A percentile compares a stretch with the other conserved stretches of the same genome.
Conservation (phyloP, 1,284 basidiomycete genomes). For the Neolentinus lepideus region DNA sequence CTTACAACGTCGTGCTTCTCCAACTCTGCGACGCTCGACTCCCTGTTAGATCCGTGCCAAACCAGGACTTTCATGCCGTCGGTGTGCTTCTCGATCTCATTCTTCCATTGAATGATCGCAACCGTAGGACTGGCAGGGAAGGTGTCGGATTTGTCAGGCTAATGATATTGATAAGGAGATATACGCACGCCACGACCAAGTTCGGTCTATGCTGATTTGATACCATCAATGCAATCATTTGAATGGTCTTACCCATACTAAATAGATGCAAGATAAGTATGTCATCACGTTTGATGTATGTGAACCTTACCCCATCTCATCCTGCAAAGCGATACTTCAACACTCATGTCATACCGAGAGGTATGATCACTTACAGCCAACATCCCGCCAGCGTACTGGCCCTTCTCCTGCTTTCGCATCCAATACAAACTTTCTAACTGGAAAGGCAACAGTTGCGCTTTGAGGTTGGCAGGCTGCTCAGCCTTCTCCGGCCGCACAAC, state of each 20-base stretch:
- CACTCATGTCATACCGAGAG: constrained; percentile 2
- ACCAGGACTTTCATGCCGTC: constrained; percentile 77
- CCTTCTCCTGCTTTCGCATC: constrained; percentile 93
- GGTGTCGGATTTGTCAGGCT: background rate
- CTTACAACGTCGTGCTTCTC: constrained; percentile 84
- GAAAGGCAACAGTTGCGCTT: constrained; percentile 67
- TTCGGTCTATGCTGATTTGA: constrained; percentile 78
- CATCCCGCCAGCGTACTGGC: constrained; percentile 89
- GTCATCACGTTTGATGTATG: constrained; percentile 5
- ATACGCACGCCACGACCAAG: constrained; percentile 80
- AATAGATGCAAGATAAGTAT: constrained; percentile 8
- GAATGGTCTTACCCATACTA: constrained; percentile 99
- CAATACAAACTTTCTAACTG: constrained; percentile 93
- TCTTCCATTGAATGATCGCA: constrained; percentile 98
- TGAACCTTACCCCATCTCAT: constrained; percentile 77
- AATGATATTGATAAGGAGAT: background rate
- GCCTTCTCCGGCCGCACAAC: constrained; percentile 65
- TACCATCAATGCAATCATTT: constrained; percentile 89
- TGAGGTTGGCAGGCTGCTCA: constrained; percentile 77
- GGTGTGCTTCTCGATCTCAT: constrained; percentile 85
- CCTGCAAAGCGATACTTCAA: constrained; percentile 32
- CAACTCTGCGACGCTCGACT: constrained; percentile 59
- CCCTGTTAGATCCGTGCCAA: constrained; percentile 83
- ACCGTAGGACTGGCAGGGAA: constrained; percentile 71
- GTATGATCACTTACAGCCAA: constrained; percentile 60